phyloP scores from a whole-genome alignment of 129 eudicot genomes.

The Pittosporum tobira region DNA sequence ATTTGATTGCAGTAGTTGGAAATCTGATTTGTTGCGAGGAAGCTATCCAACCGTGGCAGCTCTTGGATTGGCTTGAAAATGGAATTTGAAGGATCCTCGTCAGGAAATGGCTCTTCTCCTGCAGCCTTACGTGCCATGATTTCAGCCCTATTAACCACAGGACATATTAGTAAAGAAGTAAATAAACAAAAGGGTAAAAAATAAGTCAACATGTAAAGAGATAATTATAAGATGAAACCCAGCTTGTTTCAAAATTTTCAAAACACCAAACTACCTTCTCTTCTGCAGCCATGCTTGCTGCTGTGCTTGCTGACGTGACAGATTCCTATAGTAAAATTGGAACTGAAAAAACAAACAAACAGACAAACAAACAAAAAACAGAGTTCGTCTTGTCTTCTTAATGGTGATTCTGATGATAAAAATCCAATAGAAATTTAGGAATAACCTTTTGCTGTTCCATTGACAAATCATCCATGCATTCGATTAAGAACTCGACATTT shows the following conservation, averaged over 20 bases:
- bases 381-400: neutral
- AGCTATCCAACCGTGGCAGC: constrained; percentile 90
- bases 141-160: constrained; percentile 72
- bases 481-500: constrained; percentile 84
- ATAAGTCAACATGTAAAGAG: too few relatives aligned
- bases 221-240: too few relatives aligned
- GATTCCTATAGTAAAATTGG: constrained; percentile 76
- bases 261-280: constrained; percentile 66
- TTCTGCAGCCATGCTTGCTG: constrained; percentile 99
- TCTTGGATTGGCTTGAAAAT: constrained; percentile 84
- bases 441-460: constrained; percentile 89
- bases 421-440: neutral
- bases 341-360: too few relatives aligned
- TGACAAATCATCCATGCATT: constrained; percentile 96
- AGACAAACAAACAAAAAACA: too few relatives aligned
- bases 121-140: constrained; percentile 83
- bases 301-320: constrained; percentile 93
- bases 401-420: neutral
- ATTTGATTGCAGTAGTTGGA: constrained; percentile 94
- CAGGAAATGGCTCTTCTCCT: constrained; percentile 96
- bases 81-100: constrained; percentile 90
- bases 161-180: neutral
- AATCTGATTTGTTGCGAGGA: constrained; percentile 84
- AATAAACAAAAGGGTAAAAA: too few relatives aligned
- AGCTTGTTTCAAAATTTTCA: too few relatives aligned